These are phyloP conservation scores for Debaryomyces psychrophilus DNA, from an alignment of 1,139 yeast species.

Conservation along the genomic window DNA sequence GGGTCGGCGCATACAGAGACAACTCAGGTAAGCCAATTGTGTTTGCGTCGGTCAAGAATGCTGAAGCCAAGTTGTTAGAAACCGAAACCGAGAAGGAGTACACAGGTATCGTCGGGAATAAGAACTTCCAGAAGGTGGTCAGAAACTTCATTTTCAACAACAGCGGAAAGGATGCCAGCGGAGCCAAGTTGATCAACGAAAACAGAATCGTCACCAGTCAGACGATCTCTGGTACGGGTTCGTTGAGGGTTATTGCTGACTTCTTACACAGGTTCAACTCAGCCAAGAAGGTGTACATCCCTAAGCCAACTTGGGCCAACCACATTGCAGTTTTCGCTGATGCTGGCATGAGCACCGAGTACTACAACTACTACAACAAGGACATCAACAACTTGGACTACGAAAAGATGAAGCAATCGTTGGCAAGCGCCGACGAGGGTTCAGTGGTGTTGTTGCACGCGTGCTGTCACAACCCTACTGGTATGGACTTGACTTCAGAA, in stretches of 20 bases:
- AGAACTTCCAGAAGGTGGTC: constrained; percentile 51
- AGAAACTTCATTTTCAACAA: constrained; percentile 55
- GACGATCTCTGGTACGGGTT: constrained; percentile 64
- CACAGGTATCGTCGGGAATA: constrained; percentile 56
- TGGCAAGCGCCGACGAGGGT: constrained; percentile 48
- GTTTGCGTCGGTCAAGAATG: constrained; percentile 52
- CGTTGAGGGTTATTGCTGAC: constrained; percentile 58
- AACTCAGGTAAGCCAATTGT: constrained; percentile 51
- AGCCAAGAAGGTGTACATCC: constrained; percentile 53
- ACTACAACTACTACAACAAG: constrained; percentile 56
- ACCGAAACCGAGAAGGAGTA: constrained; percentile 58
- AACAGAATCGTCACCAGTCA: constrained; percentile 58
- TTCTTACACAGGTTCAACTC: constrained; percentile 53
- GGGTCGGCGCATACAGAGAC: constrained; percentile 56
- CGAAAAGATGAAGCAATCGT: constrained; percentile 50
- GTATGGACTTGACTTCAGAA: constrained; percentile 85
- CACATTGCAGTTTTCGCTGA: constrained; percentile 61
- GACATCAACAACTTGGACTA: constrained; percentile 56
- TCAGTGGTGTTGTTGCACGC: constrained; percentile 83
- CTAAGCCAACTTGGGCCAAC: constrained; percentile 79
- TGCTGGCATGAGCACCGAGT: constrained; percentile 49
- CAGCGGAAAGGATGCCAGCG: constrained; percentile 50
- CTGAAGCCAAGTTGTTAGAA: constrained; percentile 43
- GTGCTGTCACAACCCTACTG: constrained; percentile 98
- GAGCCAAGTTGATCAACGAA: constrained; percentile 48